Percentiles rank a stretch among this genome's conserved stretches.
Conservation (phyloP, 2,329 filamentous ascomycete genomes). For the Phialophora chinensis region DNA sequence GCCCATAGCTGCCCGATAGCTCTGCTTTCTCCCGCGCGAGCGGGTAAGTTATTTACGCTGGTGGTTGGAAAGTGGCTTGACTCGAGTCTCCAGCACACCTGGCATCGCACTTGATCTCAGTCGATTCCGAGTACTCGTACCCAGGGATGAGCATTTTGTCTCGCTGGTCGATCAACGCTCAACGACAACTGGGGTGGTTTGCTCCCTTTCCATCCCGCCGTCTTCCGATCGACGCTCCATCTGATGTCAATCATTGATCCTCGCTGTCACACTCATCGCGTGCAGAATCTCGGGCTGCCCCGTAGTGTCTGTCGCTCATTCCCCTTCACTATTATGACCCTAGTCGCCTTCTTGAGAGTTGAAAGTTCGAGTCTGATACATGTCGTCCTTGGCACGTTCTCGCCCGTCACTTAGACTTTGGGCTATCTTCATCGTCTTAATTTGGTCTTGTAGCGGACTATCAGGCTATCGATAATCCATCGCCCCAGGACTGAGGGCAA, state of each 20-base stretch:
- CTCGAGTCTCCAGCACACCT: no score
- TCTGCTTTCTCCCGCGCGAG: neutral
- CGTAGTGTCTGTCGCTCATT: neutral
- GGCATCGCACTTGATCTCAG: neutral
- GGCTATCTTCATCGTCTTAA: neutral
- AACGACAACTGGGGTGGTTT: neutral
- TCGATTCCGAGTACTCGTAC: no score
- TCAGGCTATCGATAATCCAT: slow-evolving; percentile 3
- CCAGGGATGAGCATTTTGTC: neutral
- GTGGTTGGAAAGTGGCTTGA: neutral
- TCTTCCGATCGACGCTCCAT: neutral
- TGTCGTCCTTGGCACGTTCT: neutral
- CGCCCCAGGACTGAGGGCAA: neutral
- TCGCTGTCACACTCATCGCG: no score
- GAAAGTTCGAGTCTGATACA: slow-evolving; percentile 1
- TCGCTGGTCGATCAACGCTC: neutral
- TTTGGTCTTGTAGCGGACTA: slow-evolving; percentile 2
- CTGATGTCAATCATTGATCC: neutral
- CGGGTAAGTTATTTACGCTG: neutral
- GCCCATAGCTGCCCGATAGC: neutral
- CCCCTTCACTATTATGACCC: neutral
- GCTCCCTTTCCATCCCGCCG: neutral
- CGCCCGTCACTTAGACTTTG: neutral
- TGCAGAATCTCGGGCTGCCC: neutral
- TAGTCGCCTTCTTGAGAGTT: neutral